Base-by-base conservation (phyloP, 208 protist genomes). In the Endotrypanum monterogeii region DNA sequence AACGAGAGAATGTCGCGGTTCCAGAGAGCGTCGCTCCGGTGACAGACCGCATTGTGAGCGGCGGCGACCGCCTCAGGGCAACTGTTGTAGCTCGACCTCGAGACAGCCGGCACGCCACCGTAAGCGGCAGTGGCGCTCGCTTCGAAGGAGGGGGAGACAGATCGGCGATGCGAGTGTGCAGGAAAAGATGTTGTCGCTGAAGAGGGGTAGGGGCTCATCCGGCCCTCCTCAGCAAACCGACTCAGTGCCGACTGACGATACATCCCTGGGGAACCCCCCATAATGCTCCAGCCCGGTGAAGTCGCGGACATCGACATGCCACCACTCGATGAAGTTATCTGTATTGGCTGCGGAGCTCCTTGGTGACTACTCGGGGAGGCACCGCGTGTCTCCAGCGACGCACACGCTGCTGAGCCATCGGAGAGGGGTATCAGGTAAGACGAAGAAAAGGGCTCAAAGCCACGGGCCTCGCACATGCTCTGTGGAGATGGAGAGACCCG, bases 111-210 rank as follows among this genome's bases (percentile, higher is more conserved):
- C 30, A 52, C 16, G 46, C 28, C 65, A 44, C 28, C 50, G 50
- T 55, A 46, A 3, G 50, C 46, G 50, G 30, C 25, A 30, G 50
- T 48, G n/a, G 46, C 48, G 46, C 14, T 70, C 11, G 32, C 44
- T 30, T 70, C 65, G 25, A 70, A 58, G 18, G 46, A 57, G 4
- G 55, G 46, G 16, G 65, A 70, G 28, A 30, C 44, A 23, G 23
- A 14, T 30, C 39, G 65, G 25, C 23, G 62, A 67, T 54, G 57
- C 3, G 46, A 52, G 20, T 52, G 65, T 39, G 7, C 65, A 20
- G 4, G 28, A 4, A 54, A 16, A 1, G 65, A 32, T 0, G 32
- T 30, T 46, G 65, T 16, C 0, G 28, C 28, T 20, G 65, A 39
- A 14, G 46, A 48, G 63, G 46, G 57, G 46, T 52, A n/a, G 25